Conservation (phyloP, 2,329 filamentous ascomycete species). For the Nigrograna mackinnonii region DNA sequence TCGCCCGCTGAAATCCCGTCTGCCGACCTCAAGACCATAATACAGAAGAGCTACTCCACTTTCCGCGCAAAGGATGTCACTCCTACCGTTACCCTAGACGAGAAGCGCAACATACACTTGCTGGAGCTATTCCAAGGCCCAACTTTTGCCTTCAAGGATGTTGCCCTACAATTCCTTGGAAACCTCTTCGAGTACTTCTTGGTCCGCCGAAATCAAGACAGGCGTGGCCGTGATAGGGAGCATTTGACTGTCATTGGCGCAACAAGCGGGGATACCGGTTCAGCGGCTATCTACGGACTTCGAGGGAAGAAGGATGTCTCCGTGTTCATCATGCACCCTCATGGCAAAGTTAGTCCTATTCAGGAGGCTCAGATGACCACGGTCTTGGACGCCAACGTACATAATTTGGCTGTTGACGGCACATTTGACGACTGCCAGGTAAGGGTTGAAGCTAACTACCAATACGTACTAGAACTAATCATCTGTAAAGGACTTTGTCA, state of each 20-base stretch:
- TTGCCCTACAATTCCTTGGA: slow-evolving; percentile 91
- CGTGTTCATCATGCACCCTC: slow-evolving; percentile 91
- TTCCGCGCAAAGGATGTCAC: slow-evolving; percentile 82
- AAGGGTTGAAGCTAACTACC: slow-evolving; percentile 13
- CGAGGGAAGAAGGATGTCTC: slow-evolving; percentile 96
- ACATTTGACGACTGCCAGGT: slow-evolving; percentile 96
- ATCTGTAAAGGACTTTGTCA: slow-evolving; percentile 76
- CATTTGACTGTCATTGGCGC: slow-evolving; percentile 46
- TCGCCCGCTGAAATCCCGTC: slow-evolving; percentile 80
- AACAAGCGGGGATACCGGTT: slow-evolving; percentile 69
- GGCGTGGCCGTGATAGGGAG: slow-evolving; percentile 65
- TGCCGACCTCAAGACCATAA: slow-evolving; percentile 79
- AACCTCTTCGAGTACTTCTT: slow-evolving; percentile 94
- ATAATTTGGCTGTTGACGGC: slow-evolving; percentile 86
- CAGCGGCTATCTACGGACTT: slow-evolving; percentile 93
- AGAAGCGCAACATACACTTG: slow-evolving; percentile 73
- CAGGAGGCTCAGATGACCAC: slow-evolving; percentile 99
- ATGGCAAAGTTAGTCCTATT: slow-evolving; percentile 86
- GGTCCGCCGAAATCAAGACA: slow-evolving; percentile 71
- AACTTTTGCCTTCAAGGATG: slow-evolving; percentile 91
- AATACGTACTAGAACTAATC: slow-evolving; percentile 17
- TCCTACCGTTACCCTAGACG: slow-evolving; percentile 76
- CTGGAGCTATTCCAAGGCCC: slow-evolving; percentile 97
- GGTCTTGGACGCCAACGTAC: slow-evolving; percentile 85
- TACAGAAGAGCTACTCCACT: slow-evolving; percentile 83